Evolutionary conservation across 2,329 filamentous ascomycete genomes (phyloP), one percentile per base, ranked within the genome.

Genomic region (Aureobasidium namibiae): DNA sequence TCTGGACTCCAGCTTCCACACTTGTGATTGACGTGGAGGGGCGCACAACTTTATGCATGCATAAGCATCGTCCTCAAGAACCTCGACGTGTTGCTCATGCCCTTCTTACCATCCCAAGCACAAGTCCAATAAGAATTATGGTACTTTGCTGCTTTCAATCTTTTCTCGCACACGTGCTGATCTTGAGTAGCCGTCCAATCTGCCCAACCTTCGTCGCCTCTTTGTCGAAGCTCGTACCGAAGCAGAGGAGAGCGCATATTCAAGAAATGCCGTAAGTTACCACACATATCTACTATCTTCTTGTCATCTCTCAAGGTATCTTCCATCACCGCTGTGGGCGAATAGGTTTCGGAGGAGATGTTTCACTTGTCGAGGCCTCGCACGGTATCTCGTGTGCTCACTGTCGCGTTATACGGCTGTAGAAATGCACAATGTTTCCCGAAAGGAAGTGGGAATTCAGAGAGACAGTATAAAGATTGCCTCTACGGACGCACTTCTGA

Each of bases 141-240:
- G 50, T 54, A 41, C 13, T 11, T 45, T n/a, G 16, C 34, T 52
- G 14, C 13, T 23, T 11, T 52, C 29, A 13, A n/a, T 21, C 1
- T 1, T 7, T 23, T 14, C 16, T 6, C 4, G 21, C 41, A 38
- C 7, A 9, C 56, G 36, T 33, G 54, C 49, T 63, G 45, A 65
- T 13, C 1, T 11, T 36, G 8, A 16, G 29, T 54, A 80, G 77
- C 69, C 89, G 77, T 88, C 88, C 39, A 92, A 86, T 71, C 84
- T 97, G 56, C 94, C 94, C 36, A 97, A 99, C 70, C 82, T 99
- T n/a, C 86, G 94, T 53, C 88, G 94, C 14, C 86, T 99, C 61
- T 97, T 99, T 70, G 92, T 96, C 56, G 92, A 97, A 76, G 89
- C 92, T 33, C 83, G 94, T 61, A 92, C 90, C 3, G 92, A 97